A percentile compares a stretch with the other conserved stretches of the same genome.
Evolutionary conservation across 2,329 filamentous ascomycete species (phyloP).

Genomic region (Microcyclospora tardicrescens): DNA sequence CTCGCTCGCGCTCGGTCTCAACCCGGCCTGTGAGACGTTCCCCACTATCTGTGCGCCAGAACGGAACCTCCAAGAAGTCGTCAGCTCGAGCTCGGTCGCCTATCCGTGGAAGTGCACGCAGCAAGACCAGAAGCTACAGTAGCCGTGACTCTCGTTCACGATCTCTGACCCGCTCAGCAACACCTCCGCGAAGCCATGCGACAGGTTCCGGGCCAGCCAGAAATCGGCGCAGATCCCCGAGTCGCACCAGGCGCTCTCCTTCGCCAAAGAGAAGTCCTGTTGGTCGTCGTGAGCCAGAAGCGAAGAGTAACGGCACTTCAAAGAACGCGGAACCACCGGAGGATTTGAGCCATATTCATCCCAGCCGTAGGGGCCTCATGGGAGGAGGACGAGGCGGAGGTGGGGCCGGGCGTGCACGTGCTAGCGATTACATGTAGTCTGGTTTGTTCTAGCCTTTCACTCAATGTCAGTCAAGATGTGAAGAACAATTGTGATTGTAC

Average conservation of each 20-base stretch:
- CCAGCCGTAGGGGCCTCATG: constrained; percentile 22
- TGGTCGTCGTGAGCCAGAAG: constrained; percentile 1
- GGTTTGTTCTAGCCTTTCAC: background rate
- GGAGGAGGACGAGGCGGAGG: constrained; percentile 9
- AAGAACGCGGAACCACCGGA: constrained; percentile 9
- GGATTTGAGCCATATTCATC: constrained; percentile 24
- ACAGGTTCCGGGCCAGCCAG: constrained; percentile 5
- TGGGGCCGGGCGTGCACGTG: constrained; percentile 10
- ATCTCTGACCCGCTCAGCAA: constrained; percentile 7
- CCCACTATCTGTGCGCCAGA: no score
- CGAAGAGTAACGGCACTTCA: constrained; percentile 3
- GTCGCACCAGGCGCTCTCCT: constrained; percentile 11
- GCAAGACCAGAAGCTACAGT: constrained; percentile 11
- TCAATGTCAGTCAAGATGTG: no score
- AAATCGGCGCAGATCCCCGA: constrained; percentile 18
- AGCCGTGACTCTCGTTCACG: constrained; percentile 14
- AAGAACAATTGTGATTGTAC: no score
- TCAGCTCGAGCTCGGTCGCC: no score
- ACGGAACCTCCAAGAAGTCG: no score
- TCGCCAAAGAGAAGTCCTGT: constrained; percentile 9
- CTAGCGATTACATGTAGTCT: constrained; percentile 15
- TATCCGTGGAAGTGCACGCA: constrained; percentile 4
- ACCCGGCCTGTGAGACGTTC: no score
- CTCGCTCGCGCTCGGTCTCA: constrained; percentile 17
- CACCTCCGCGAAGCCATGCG: background rate